A percentile compares a stretch with the other conserved stretches of the same genome.
Evolutionary conservation across 2,329 filamentous ascomycete species (phyloP).

Genomic region (Aureobasidium sp.): DNA sequence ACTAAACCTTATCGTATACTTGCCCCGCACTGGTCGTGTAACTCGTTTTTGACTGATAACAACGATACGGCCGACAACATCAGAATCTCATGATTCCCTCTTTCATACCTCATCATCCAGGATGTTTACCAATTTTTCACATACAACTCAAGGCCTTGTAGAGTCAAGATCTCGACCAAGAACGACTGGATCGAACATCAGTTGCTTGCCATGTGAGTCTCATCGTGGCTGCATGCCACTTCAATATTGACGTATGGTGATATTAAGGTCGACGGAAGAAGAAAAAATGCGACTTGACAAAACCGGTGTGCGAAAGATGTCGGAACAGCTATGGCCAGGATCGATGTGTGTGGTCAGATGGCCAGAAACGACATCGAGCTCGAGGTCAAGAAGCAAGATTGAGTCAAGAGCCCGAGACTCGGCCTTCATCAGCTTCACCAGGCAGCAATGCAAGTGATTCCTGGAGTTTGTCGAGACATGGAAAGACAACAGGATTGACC

Average conservation of each 20-base stretch:
- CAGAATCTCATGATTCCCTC: no score
- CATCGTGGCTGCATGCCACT: not conserved
- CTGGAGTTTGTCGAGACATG: not conserved
- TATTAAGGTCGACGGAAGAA: conserved; percentile 21
- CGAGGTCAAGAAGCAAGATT: not conserved
- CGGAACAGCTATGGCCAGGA: conserved; percentile 16
- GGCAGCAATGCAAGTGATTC: not conserved
- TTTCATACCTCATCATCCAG: not conserved
- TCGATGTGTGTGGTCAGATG: not conserved
- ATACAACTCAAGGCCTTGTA: conserved; percentile 15
- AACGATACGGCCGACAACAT: not conserved
- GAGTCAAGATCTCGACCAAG: conserved; percentile 4
- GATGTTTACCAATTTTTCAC: conserved; percentile 20
- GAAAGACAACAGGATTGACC: not conserved
- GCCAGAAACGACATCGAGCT: not conserved
- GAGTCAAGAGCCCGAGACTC: not conserved
- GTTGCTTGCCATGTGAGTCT: conserved; percentile 21
- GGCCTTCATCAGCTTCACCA: not conserved
- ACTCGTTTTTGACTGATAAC: not conserved
- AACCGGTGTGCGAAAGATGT: conserved; percentile 19
- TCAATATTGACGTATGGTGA: not conserved
- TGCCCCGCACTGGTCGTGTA: not conserved
- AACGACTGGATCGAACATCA: conserved; percentile 5
- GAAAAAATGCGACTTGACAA: conserved; percentile 21
- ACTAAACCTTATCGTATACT: not conserved